Percentiles rank a stretch among this genome's conserved stretches.
These are phyloP conservation scores for Cynanchum wilfordii DNA, from an alignment of 257 asterid species.

Conservation along the genomic window DNA sequence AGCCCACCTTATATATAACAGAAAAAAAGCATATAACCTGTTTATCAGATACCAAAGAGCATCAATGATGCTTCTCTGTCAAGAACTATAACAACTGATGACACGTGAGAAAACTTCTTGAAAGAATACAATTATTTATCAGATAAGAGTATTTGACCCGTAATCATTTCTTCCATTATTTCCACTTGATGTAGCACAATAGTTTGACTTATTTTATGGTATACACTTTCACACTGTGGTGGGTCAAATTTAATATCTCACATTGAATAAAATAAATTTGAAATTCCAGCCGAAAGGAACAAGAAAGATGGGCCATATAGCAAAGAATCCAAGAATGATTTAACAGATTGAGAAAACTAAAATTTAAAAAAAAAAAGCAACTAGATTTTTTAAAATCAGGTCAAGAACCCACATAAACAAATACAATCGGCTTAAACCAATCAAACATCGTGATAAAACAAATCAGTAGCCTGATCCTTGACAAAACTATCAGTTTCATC, in stretches of 20 bases:
- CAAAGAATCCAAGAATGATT: neutral
- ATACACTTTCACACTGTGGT: neutral
- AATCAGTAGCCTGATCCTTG: neutral
- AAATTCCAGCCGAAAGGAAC: neutral
- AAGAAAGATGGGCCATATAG: neutral
- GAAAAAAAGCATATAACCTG: neutral
- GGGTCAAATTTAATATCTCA: neutral
- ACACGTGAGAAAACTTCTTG: neutral
- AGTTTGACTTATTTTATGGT: neutral
- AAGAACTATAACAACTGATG: neutral
- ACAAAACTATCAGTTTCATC: neutral
- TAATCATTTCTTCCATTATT: neutral
- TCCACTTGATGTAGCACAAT: neutral
- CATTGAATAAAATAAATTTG: neutral
- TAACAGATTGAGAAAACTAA: neutral
- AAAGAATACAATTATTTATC: neutral
- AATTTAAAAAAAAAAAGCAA: neutral
- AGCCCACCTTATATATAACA: too few relatives aligned
- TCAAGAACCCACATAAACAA: neutral
- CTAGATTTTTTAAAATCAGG: neutral
- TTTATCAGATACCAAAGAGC: neutral
- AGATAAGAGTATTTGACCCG: neutral
- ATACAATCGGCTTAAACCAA: neutral
- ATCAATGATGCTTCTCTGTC: neutral
- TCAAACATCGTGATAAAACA: neutral